A percentile compares a stretch with the other conserved stretches of the same genome.
Evolutionary conservation across 768 basidiomycete species (phyloP).

Genomic region (Auricularia auricula-judae): DNA sequence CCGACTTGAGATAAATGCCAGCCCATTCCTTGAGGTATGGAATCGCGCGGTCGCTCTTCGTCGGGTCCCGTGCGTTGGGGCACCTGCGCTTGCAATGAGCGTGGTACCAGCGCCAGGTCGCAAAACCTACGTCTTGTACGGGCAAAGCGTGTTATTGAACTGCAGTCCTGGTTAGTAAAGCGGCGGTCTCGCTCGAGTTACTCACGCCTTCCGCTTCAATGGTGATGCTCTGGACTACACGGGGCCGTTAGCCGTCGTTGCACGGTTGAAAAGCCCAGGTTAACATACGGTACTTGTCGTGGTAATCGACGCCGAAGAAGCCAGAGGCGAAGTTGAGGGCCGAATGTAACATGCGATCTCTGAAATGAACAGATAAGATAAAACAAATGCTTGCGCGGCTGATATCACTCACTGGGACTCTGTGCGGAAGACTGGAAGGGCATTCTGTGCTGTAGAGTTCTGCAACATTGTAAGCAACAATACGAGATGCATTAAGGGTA

Average conservation of each 20-base stretch:
- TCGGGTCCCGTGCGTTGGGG: slow-evolving; percentile 39
- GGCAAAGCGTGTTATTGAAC: slow-evolving; percentile 81
- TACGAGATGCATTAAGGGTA: neutral
- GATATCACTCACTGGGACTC: slow-evolving; percentile 30
- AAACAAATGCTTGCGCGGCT: neutral
- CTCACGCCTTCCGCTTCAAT: slow-evolving; percentile 27
- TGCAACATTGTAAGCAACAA: slow-evolving; percentile 1
- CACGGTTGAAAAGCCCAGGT: neutral
- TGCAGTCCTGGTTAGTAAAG: slow-evolving; percentile 14
- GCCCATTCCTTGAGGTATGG: slow-evolving; percentile 59
- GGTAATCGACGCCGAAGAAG: slow-evolving; percentile 38
- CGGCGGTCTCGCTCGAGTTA: neutral
- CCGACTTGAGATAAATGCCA: slow-evolving; percentile 55
- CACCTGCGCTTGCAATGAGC: slow-evolving; percentile 29
- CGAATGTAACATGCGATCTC: slow-evolving; percentile 41
- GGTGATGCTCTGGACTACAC: slow-evolving; percentile 24
- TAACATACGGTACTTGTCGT: slow-evolving; percentile 27
- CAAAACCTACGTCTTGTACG: slow-evolving; percentile 55
- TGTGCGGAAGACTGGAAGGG: slow-evolving; percentile 41
- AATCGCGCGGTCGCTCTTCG: slow-evolving; percentile 45
- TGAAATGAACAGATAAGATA: slow-evolving; percentile 4
- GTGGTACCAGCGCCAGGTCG: neutral
- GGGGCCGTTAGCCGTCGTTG: neutral
- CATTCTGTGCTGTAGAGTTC: slow-evolving; percentile 28
- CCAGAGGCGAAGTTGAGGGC: slow-evolving; percentile 43